Conservation (phyloP, 495 filamentous ascomycete genomes). For the Penicillium silybi region DNA sequence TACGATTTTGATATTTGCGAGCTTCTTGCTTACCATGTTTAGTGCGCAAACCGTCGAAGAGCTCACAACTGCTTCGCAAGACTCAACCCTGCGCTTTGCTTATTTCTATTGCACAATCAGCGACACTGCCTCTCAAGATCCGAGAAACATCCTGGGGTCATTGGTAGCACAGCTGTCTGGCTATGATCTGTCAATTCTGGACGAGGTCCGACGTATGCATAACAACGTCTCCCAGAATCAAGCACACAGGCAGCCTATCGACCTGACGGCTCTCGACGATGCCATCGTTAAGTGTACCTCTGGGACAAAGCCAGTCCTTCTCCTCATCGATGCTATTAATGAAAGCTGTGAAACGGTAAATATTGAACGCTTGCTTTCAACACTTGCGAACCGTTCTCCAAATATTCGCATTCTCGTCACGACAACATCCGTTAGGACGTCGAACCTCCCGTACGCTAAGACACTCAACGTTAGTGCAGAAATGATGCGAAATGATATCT, state of each 20-base stretch:
- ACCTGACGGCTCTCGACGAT: slow-evolving; percentile 15
- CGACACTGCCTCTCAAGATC: slow-evolving; percentile 16
- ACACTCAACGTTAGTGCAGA: slow-evolving; percentile 10
- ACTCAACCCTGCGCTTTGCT: slow-evolving; percentile 5
- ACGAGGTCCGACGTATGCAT: slow-evolving; percentile 9
- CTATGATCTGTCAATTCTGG: slow-evolving; percentile 10
- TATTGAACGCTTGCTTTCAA: slow-evolving; percentile 12
- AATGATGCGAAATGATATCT: slow-evolving; percentile 13
- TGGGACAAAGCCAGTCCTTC: slow-evolving; percentile 1
- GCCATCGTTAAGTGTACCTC: slow-evolving; percentile 12
- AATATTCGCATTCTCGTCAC: slow-evolving; percentile 20
- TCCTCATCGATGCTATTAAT: slow-evolving; percentile 20
- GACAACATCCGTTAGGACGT: slow-evolving; percentile 4
- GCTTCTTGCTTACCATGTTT: background rate
- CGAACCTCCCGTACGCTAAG: background rate
- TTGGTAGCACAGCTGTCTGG: slow-evolving; percentile 17
- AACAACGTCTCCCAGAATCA: slow-evolving; percentile 12
- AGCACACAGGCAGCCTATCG: slow-evolving; percentile 12
- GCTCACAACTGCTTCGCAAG: slow-evolving; percentile 5
- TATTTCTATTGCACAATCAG: slow-evolving; percentile 25
- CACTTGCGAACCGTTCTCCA: slow-evolving; percentile 4
- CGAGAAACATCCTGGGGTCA: slow-evolving; percentile 18
- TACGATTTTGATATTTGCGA: background rate
- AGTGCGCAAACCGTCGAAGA: slow-evolving; percentile 21
- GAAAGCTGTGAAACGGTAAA: slow-evolving; percentile 12